These are phyloP conservation scores for Geotrichum ghanense DNA, from an alignment of 805 yeast genomes.

Conservation along the genomic window DNA sequence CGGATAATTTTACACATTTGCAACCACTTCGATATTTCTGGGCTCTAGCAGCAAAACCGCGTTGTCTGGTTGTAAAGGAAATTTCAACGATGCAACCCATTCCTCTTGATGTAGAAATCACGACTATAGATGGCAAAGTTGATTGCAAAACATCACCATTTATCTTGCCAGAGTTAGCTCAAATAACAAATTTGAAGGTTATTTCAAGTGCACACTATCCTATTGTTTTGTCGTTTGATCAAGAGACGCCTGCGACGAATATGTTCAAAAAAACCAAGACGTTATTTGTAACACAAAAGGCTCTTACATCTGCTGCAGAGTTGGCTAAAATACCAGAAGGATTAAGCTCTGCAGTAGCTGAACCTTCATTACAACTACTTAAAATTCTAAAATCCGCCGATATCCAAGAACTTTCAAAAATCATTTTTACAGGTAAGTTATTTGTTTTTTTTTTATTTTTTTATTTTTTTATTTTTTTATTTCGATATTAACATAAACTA, in stretches of 20 bases:
- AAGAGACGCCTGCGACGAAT: slow-evolving; percentile 1
- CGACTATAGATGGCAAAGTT: slow-evolving; percentile 29
- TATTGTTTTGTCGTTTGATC: slow-evolving; percentile 40
- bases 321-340: slow-evolving; percentile 9
- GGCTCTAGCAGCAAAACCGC: slow-evolving; percentile 70
- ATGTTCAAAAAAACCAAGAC: slow-evolving; percentile 16
- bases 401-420: slow-evolving; percentile 1
- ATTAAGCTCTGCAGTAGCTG: slow-evolving; percentile 41
- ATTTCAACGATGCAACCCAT: slow-evolving; percentile 48
- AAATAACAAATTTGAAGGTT: slow-evolving; percentile 25
- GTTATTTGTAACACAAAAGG: slow-evolving; percentile 23
- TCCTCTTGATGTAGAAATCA: slow-evolving; percentile 33
- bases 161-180: slow-evolving; percentile 48
- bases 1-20: slow-evolving; percentile 48
- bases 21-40: slow-evolving; percentile 87
- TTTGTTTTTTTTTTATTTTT: slow-evolving; percentile 3
- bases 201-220: slow-evolving; percentile 33
- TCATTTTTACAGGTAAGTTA: neutral
- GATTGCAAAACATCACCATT: slow-evolving; percentile 45
- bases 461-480: slow-evolving; percentile 6
- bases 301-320: slow-evolving; percentile 23
- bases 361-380: slow-evolving; percentile 15
- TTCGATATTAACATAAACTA: slow-evolving; percentile 5
- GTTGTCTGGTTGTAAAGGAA: slow-evolving; percentile 73
- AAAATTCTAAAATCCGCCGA: slow-evolving; percentile 2